Percentiles rank a stretch among this genome's conserved stretches.
Conservation (phyloP, 176 grass and related monocot species). For the Oryza australiensis region DNA sequence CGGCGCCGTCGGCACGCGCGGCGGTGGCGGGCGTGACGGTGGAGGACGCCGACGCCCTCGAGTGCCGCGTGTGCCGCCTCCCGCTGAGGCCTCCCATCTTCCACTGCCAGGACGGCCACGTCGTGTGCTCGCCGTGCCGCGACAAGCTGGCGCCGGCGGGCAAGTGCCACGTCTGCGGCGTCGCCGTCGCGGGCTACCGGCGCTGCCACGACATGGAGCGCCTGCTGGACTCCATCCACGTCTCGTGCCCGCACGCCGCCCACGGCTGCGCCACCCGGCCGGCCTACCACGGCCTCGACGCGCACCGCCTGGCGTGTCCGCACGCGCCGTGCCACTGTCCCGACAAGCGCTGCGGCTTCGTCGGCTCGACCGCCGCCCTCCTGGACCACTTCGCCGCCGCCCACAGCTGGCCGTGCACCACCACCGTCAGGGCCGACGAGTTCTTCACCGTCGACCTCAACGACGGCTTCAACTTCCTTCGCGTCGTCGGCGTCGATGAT, state of each 20-base stretch:
- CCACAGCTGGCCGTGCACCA: neutral
- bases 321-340: constrained; percentile 17
- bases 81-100: no score
- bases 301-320: neutral
- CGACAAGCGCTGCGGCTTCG: neutral
- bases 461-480: no score
- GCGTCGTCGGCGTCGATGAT: no score
- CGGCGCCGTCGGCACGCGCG: no score
- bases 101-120: no score
- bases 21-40: no score
- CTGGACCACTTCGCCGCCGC: neutral
- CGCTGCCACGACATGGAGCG: constrained; percentile 16
- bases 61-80: no score
- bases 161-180: no score
- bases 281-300: neutral
- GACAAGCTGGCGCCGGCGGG: no score
- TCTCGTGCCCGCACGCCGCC: neutral
- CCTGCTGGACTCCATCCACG: neutral
- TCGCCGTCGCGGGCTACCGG: no score
- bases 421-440: accelerated
- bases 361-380: neutral
- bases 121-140: no score
- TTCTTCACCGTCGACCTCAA: accelerated
- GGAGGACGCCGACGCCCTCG: neutral
- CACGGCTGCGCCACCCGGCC: neutral